These are phyloP conservation scores for Globisporangium megalacanthum DNA, from an alignment of 352 stramenopile species.

Conservation along the genomic window DNA sequence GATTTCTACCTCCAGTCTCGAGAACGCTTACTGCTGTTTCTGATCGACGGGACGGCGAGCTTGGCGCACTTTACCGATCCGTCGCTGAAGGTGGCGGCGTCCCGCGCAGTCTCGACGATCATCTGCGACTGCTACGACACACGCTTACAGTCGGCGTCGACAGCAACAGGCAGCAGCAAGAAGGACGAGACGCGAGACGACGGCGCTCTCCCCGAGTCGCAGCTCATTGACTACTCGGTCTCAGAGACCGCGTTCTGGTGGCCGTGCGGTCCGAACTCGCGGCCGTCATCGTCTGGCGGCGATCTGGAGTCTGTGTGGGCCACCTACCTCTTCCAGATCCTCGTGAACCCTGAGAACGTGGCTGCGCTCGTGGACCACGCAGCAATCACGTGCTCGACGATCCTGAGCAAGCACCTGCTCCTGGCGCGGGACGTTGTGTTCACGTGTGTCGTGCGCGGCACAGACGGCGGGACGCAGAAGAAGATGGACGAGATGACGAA, in stretches of 20 bases:
- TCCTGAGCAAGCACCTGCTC: constrained; percentile 78
- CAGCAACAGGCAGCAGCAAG: constrained; percentile 9
- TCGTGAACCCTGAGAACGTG: constrained; percentile 60
- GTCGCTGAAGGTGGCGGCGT: constrained; percentile 39
- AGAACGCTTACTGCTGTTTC: constrained; percentile 42
- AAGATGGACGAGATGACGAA: constrained; percentile 29
- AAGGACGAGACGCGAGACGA: constrained; percentile 36
- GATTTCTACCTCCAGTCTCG: constrained; percentile 59
- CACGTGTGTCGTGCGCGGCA: constrained; percentile 24
- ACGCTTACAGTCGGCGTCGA: constrained; percentile 20
- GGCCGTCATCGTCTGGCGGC: constrained; percentile 7
- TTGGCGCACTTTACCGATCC: constrained; percentile 45
- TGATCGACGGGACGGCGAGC: constrained; percentile 44
- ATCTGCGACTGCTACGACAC: constrained; percentile 77
- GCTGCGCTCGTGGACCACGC: constrained; percentile 68
- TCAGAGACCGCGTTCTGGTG: constrained; percentile 78
- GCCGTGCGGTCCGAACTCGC: constrained; percentile 38
- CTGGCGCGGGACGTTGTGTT: constrained; percentile 68
- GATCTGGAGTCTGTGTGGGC: constrained; percentile 59
- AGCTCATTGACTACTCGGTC: constrained; percentile 69
- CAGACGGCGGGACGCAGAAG: constrained; percentile 16
- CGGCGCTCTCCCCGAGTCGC: constrained; percentile 62
- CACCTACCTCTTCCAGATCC: constrained; percentile 56
- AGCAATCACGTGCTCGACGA: constrained; percentile 58
- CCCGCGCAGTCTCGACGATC: constrained; percentile 62